phyloP scores from a whole-genome alignment of 805 yeast species.

The Yueomyces sp. region DNA sequence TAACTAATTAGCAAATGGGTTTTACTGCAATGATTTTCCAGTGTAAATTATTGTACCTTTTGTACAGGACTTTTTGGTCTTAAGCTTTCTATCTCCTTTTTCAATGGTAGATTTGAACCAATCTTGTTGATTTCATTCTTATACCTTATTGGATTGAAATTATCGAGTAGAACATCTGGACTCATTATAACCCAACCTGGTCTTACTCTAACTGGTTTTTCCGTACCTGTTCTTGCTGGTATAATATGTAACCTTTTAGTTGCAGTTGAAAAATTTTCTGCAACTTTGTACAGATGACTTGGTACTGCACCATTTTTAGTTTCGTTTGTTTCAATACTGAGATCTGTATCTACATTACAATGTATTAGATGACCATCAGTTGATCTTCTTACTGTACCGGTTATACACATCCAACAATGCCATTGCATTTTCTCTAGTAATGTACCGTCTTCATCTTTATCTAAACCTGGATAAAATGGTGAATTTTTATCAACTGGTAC shows the following conservation, averaged over 20 bases:
- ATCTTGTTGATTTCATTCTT: conserved; percentile 29
- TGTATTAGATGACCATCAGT: conserved; percentile 76
- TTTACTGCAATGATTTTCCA: too few relatives aligned
- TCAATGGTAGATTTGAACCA: conserved; percentile 50
- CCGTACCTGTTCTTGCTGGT: conserved; percentile 56
- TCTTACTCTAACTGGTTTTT: conserved; percentile 50
- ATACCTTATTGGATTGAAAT: conserved; percentile 41
- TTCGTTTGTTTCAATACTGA: conserved; percentile 47
- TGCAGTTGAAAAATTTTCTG: conserved; percentile 80
- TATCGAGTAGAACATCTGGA: conserved; percentile 69
- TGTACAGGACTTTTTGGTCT: conserved; percentile 71
- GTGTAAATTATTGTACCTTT: conserved; percentile 6
- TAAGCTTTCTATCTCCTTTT: conserved; percentile 60
- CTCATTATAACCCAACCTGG: conserved; percentile 87
- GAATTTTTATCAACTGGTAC: conserved; percentile 57
- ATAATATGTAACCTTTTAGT: conserved; percentile 74
- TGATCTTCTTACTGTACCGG: conserved; percentile 84
- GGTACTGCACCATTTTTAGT: conserved; percentile 46
- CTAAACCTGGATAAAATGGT: conserved; percentile 49
- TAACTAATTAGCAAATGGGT: too few relatives aligned
- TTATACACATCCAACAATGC: conserved; percentile 98
- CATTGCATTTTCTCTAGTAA: conserved; percentile 66
- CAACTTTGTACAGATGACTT: conserved; percentile 59
- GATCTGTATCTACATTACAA: conserved; percentile 85
- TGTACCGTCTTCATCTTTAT: conserved; percentile 30